Evolutionary conservation across 2,329 filamentous ascomycete genomes (phyloP).

Genomic region (Colletotrichum tamarilloi): DNA sequence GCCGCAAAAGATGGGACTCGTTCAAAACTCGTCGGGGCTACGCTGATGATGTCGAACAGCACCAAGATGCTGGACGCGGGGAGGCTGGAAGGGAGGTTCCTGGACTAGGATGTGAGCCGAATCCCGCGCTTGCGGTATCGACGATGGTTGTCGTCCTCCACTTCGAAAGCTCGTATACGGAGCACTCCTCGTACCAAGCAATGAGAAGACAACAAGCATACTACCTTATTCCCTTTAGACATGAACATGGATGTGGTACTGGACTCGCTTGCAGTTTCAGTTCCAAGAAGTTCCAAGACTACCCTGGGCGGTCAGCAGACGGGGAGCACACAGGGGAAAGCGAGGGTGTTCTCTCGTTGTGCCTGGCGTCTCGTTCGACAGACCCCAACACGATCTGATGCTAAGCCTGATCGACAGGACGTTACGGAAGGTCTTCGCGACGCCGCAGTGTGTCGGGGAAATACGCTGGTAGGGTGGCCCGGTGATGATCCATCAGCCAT

Average conservation of each 20-base stretch:
- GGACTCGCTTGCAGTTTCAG: slow-evolving; percentile 32
- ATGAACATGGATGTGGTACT: background rate
- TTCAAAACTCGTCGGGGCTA: slow-evolving; percentile 8
- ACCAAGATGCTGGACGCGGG: slow-evolving; percentile 1
- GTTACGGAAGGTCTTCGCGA: slow-evolving; percentile 31
- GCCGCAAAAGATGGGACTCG: slow-evolving; percentile 21
- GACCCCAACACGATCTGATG: slow-evolving; percentile 23
- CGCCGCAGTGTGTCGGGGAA: background rate
- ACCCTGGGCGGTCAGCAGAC: background rate
- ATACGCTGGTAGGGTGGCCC: background rate
- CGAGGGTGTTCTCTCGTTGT: background rate
- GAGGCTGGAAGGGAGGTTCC: background rate
- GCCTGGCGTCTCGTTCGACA: background rate
- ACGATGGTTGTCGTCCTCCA: background rate
- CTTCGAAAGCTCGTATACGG: too few species aligned
- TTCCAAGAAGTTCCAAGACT: slow-evolving; percentile 15
- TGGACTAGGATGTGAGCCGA: slow-evolving; percentile 16
- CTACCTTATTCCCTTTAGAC: slow-evolving; percentile 17
- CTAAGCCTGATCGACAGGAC: slow-evolving; percentile 25
- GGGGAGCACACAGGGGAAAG: background rate
- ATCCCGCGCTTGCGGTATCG: background rate
- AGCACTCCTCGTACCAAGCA: too few species aligned
- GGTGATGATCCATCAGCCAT: background rate
- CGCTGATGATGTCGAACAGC: slow-evolving; percentile 4
- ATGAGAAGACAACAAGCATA: slow-evolving; percentile 9